Evolutionary conservation across 805 yeast genomes (phyloP).

Genomic region (Teunomyces atbi): DNA sequence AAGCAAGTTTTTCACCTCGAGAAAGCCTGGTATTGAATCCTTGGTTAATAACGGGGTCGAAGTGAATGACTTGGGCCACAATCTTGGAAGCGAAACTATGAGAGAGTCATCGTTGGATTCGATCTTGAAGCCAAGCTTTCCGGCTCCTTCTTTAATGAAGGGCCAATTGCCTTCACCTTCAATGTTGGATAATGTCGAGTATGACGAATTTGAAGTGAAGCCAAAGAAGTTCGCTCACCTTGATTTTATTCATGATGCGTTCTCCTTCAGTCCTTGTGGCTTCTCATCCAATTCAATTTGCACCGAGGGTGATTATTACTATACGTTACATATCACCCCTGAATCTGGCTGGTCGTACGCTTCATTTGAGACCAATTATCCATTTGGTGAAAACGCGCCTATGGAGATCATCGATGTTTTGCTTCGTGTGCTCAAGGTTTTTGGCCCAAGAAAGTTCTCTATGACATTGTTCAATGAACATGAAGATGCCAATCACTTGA

Average conservation of each 20-base stretch:
- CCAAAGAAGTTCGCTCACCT: constrained; percentile 7
- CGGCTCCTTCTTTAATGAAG: constrained; percentile 3
- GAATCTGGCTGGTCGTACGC: constrained; percentile 95
- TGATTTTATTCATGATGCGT: constrained; percentile 70
- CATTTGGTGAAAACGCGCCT: constrained; percentile 38
- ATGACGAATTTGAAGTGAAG: constrained; percentile 14
- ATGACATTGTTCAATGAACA: constrained; percentile 36
- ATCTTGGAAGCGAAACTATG: constrained; percentile 70
- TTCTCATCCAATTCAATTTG: constrained; percentile 84
- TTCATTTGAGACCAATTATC: constrained; percentile 87
- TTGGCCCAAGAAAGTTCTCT: constrained; percentile 76
- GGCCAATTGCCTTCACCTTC: constrained; percentile 36
- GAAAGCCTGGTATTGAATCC: constrained; percentile 44
- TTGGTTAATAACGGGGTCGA: constrained; percentile 42
- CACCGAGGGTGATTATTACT: constrained; percentile 48
- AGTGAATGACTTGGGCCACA: constrained; percentile 75
- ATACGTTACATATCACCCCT: constrained; percentile 92
- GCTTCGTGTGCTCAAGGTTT: constrained; percentile 56
- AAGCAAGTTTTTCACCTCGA: constrained; percentile 54
- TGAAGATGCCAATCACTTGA: constrained; percentile 9
- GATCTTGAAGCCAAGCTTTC: constrained; percentile 35
- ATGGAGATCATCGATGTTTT: constrained; percentile 56
- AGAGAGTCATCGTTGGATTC: constrained; percentile 58
- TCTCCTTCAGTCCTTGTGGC: constrained; percentile 92
- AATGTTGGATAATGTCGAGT: constrained; percentile 25